Conservation (phyloP, 495 filamentous ascomycete species). For the Immersiella caudata region DNA sequence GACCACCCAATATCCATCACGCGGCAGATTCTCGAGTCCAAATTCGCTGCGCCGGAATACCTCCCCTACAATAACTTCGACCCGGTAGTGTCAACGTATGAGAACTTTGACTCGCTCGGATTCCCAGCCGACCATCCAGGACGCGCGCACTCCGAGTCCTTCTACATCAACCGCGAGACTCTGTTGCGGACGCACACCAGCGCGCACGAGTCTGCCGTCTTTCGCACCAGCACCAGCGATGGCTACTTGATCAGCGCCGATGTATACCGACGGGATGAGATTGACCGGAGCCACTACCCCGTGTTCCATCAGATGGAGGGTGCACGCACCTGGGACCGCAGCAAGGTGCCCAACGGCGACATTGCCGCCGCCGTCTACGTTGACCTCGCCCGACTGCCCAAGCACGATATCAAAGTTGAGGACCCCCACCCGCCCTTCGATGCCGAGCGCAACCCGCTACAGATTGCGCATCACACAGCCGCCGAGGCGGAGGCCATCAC, state of each 20-base stretch:
- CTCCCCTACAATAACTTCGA: conserved; percentile 74
- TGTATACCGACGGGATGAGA: conserved; percentile 92
- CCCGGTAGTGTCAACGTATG: conserved; percentile 79
- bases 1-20: conserved; percentile 92
- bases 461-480: conserved; percentile 65
- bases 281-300: conserved; percentile 93
- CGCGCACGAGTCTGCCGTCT: conserved; percentile 88
- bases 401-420: conserved; percentile 72
- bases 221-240: conserved; percentile 68
- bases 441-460: conserved; percentile 79
- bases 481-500: conserved; percentile 83
- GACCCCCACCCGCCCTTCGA: conserved; percentile 84
- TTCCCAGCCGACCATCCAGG: conserved; percentile 91
- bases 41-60: conserved; percentile 74
- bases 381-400: conserved; percentile 70
- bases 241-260: conserved; percentile 94
- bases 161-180: conserved; percentile 86
- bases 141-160: conserved; percentile 85
- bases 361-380: conserved; percentile 64
- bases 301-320: conserved; percentile 99
- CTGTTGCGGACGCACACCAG: conserved; percentile 91
- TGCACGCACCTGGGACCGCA: conserved; percentile 84
- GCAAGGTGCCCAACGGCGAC: conserved; percentile 57
- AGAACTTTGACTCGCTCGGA: conserved; percentile 96
- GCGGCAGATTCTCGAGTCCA: conserved; percentile 86